These are phyloP conservation scores for Truncatella angustata DNA, from an alignment of 2,329 filamentous ascomycete species.

Conservation along the genomic window DNA sequence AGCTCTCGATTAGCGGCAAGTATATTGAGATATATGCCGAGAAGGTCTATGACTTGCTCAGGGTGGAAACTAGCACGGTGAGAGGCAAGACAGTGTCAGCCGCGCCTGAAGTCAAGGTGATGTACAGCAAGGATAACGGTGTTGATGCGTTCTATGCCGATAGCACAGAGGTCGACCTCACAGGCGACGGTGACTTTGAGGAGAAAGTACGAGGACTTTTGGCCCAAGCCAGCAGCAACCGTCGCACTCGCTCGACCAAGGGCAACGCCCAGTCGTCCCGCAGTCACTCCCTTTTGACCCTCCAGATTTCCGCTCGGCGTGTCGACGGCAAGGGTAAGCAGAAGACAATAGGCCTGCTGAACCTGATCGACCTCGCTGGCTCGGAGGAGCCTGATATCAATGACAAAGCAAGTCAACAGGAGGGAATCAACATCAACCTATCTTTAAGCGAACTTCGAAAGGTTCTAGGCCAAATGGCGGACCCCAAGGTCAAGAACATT, in stretches of 20 bases:
- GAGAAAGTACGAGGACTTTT: background rate
- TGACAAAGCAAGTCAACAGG: constrained; percentile 77
- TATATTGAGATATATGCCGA: constrained; percentile 6
- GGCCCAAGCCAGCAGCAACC: background rate
- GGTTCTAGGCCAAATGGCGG: constrained; percentile 89
- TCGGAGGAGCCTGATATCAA: background rate
- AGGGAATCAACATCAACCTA: constrained; percentile 98
- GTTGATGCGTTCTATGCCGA: background rate
- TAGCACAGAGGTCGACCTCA: background rate
- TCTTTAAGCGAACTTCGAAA: constrained; percentile 88
- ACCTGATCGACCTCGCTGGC: constrained; percentile 11
- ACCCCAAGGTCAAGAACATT: constrained; percentile 74
- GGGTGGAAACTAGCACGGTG: too few relatives aligned
- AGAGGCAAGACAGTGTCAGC: too few relatives aligned
- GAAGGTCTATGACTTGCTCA: constrained; percentile 10
- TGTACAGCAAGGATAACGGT: background rate
- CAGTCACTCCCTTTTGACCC: constrained; percentile 6
- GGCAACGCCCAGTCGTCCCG: constrained; percentile 9
- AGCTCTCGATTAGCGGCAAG: background rate
- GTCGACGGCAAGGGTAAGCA: background rate
- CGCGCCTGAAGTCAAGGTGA: background rate
- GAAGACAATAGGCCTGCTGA: constrained; percentile 4
- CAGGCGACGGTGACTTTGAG: background rate
- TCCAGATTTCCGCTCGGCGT: background rate
- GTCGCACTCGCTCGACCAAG: constrained; percentile 1